phyloP scores from a whole-genome alignment of 139 green algal genomes.

The Chlorella sp. region DNA sequence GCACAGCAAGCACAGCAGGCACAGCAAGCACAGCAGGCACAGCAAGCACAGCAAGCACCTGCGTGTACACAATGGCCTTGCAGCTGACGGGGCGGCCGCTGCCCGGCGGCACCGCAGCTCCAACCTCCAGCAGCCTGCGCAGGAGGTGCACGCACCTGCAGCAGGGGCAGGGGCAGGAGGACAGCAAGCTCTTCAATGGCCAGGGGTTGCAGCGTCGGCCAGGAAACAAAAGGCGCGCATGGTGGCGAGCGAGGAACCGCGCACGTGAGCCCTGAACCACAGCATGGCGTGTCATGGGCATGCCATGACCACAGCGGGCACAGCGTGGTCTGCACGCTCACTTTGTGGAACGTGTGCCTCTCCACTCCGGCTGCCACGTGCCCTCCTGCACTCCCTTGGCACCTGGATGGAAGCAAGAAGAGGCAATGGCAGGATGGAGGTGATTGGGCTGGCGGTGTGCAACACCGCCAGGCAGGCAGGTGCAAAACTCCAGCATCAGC shows the following conservation, averaged over 20 bases:
- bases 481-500: no score
- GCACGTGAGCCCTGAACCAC: background rate
- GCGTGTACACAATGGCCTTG: conserved; percentile 94
- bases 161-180: no score
- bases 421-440: background rate
- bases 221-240: no score
- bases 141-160: conserved; percentile 74
- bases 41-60: conserved; percentile 64
- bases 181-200: no score
- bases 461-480: no score
- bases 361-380: conserved; percentile 83
- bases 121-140: conserved; percentile 61
- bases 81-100: background rate
- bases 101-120: conserved; percentile 36
- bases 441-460: no score
- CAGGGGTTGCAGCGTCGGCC: no score
- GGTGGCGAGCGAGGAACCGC: background rate
- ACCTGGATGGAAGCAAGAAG: background rate
- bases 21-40: background rate
- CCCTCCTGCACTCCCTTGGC: conserved; percentile 51
- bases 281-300: no score
- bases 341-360: conserved; percentile 74
- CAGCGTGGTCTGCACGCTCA: conserved; percentile 6
- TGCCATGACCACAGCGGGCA: background rate
- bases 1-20: background rate